These are phyloP conservation scores for Chrysochromulina tobinii DNA, from an alignment of 78 protist species.

Conservation along the genomic window DNA sequence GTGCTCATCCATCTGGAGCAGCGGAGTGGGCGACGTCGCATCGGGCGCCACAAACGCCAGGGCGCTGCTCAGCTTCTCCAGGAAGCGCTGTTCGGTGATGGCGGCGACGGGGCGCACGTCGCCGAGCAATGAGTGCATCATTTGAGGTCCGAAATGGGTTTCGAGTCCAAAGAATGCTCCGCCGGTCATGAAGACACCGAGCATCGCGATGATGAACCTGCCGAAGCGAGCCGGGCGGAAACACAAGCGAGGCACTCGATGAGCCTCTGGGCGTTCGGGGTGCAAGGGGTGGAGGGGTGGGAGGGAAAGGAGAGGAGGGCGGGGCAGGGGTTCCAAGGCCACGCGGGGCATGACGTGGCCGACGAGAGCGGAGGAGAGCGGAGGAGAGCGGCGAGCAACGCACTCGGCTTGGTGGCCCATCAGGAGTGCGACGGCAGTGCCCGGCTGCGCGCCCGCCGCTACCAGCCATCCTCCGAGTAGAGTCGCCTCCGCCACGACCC, in stretches of 20 bases:
- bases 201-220: no score
- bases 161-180: conserved; percentile 29
- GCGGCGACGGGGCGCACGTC: not conserved
- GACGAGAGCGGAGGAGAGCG: no score
- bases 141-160: not conserved
- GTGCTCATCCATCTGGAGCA: not conserved
- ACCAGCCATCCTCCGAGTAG: not conserved
- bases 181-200: not conserved
- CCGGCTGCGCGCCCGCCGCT: not conserved
- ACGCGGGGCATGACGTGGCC: no score
- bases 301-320: no score
- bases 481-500: not conserved
- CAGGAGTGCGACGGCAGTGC: conserved; percentile 30
- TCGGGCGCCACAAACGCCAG: no score
- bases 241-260: no score
- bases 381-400: not conserved
- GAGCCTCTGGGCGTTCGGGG: no score
- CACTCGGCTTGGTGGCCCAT: conserved; percentile 8
- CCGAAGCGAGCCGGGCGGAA: no score
- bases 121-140: not conserved
- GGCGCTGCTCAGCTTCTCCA: no score
- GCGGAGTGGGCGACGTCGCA: not conserved
- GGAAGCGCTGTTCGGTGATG: not conserved
- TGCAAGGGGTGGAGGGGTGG: no score
- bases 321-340: no score